phyloP scores from a whole-genome alignment of 768 basidiomycete genomes.

The Favolaschia claudopus region DNA sequence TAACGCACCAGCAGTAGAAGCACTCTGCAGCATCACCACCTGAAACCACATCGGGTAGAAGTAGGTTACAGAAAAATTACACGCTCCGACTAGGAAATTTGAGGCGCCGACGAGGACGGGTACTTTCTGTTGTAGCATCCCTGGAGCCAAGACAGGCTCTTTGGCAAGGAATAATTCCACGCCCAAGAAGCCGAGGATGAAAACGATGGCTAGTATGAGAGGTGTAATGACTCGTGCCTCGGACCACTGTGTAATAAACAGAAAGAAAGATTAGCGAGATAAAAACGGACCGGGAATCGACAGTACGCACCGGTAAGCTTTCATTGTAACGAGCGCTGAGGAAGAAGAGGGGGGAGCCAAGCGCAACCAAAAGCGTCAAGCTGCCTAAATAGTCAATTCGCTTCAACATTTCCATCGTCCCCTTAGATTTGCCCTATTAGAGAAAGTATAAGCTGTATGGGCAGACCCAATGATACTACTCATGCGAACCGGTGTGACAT shows the following conservation, averaged over 20 bases:
- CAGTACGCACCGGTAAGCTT: constrained; percentile 58
- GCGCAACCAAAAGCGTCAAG: constrained; percentile 63
- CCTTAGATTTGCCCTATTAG: constrained; percentile 69
- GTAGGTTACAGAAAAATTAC: constrained; percentile 81
- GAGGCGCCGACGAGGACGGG: constrained; percentile 76
- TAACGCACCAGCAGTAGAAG: constrained; percentile 68
- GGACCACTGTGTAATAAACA: constrained; percentile 65
- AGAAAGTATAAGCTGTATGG: background rate
- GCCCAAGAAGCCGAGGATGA: constrained; percentile 61
- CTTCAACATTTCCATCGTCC: constrained; percentile 69
- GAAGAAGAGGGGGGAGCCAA: constrained; percentile 69
- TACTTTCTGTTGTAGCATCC: constrained; percentile 67
- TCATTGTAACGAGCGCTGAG: constrained; percentile 76
- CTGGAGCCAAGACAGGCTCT: constrained; percentile 78
- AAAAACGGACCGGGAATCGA: background rate
- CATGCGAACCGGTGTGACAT: constrained; percentile 68
- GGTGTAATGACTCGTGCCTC: constrained; percentile 62
- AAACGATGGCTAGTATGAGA: constrained; percentile 50
- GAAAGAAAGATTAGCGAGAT: constrained; percentile 13
- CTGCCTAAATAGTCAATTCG: constrained; percentile 86
- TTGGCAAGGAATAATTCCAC: constrained; percentile 69
- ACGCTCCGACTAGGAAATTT: constrained; percentile 77
- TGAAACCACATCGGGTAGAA: constrained; percentile 89
- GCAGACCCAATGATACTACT: constrained; percentile 7
- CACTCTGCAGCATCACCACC: constrained; percentile 73